Conservation (phyloP, 192 early-diverging fungal species). For the Thamnidium elegans region DNA sequence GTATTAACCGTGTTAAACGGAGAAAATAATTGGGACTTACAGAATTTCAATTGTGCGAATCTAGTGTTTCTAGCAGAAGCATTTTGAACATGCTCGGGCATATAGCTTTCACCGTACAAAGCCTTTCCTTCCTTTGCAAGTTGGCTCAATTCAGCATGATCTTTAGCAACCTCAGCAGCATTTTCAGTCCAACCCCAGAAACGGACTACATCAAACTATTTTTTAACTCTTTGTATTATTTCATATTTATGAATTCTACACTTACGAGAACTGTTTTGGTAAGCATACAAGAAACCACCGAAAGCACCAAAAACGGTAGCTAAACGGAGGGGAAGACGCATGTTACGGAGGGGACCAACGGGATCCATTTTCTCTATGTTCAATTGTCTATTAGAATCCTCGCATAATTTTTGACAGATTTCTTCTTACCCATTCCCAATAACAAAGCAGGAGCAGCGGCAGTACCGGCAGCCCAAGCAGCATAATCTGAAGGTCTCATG, state of each 20-base stretch:
- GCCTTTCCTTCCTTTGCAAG: conserved; percentile 64
- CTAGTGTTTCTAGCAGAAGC: conserved; percentile 64
- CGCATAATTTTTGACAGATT: not conserved
- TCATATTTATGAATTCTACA: conserved; percentile 7
- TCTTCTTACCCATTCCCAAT: conserved; percentile 68
- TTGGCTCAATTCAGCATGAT: conserved; percentile 60
- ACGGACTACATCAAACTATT: conserved; percentile 52
- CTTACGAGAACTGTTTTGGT: conserved; percentile 70
- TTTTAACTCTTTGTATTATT: not conserved
- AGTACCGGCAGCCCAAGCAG: conserved; percentile 56
- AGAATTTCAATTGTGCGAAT: conserved; percentile 61
- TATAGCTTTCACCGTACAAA: conserved; percentile 57
- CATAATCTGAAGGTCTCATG: conserved; percentile 82
- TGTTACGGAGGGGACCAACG: conserved; percentile 41
- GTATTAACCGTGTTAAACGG: not conserved
- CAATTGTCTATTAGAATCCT: not conserved
- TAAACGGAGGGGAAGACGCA: conserved; percentile 53
- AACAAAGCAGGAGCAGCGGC: conserved; percentile 72
- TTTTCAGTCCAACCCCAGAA: conserved; percentile 96
- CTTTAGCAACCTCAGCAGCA: conserved; percentile 67
- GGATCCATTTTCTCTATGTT: conserved; percentile 51
- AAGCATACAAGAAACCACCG: conserved; percentile 79
- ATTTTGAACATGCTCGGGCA: conserved; percentile 58
- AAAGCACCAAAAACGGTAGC: conserved; percentile 51
- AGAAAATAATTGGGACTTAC: conserved; percentile 31